A percentile compares a stretch with the other conserved stretches of the same genome.
These are phyloP conservation scores for Astraeus odoratus DNA, from an alignment of 768 basidiomycete genomes.

Conservation along the genomic window DNA sequence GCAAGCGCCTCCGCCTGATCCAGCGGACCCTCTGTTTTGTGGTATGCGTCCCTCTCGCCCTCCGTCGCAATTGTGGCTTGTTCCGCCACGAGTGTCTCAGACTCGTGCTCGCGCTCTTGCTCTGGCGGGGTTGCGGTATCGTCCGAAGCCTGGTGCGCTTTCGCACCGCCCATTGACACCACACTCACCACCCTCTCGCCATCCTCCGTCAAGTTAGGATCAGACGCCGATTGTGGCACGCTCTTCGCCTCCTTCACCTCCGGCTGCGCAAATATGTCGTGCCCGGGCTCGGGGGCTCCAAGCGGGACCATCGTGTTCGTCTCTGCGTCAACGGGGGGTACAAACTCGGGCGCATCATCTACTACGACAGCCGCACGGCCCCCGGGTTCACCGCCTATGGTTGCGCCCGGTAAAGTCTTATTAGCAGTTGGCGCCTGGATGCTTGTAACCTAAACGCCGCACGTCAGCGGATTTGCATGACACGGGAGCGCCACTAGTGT, in stretches of 20 bases:
- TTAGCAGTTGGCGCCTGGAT: constrained; percentile 32
- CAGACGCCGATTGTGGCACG: constrained; percentile 4
- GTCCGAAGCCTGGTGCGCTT: background rate
- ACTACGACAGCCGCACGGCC: constrained; percentile 52
- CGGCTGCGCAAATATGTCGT: constrained; percentile 60
- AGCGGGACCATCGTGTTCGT: constrained; percentile 34
- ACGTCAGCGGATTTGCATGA: constrained; percentile 41
- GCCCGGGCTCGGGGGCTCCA: constrained; percentile 65
- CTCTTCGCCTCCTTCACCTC: constrained; percentile 45
- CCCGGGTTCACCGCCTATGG: constrained; percentile 45
- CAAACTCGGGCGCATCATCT: constrained; percentile 26
- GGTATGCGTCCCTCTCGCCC: constrained; percentile 5
- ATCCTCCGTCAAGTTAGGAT: background rate
- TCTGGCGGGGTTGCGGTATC: background rate
- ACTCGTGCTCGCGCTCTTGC: background rate
- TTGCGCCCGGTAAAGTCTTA: constrained; percentile 34
- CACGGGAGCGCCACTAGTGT: background rate
- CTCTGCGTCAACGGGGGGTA: constrained; percentile 8
- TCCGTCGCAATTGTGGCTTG: constrained; percentile 7
- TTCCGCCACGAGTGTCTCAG: constrained; percentile 5
- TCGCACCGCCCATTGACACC: background rate
- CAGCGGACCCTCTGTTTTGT: constrained; percentile 34
- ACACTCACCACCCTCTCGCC: constrained; percentile 7
- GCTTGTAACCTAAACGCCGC: constrained; percentile 44
- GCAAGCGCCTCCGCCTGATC: constrained; percentile 46